Evolutionary conservation across 2,329 filamentous ascomycete genomes (phyloP).

Genomic region (Fusarium kyushuense): DNA sequence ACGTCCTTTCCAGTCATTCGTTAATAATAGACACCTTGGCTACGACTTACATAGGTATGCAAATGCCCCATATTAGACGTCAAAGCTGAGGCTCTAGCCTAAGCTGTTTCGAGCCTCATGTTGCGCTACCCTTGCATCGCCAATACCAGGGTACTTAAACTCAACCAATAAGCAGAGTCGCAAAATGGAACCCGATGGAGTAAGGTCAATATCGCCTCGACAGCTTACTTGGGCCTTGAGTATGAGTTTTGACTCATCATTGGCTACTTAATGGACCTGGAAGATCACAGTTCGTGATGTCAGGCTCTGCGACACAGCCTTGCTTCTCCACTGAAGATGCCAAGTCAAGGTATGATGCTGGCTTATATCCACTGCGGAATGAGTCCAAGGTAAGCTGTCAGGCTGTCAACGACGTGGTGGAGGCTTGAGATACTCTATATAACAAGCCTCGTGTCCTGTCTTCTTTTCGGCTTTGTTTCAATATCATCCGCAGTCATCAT

Average conservation of each 20-base stretch:
- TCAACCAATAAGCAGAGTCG: slow-evolving; percentile 16
- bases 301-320: not conserved
- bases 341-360: not conserved
- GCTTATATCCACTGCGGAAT: slow-evolving; percentile 1
- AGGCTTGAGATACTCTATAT: not conserved
- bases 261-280: not conserved
- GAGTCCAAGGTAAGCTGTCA: not conserved
- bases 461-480: accelerated
- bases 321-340: not conserved
- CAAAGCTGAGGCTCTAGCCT: slow-evolving; percentile 10
- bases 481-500: slow-evolving; percentile 14
- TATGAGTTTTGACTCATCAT: not conserved
- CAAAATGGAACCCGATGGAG: slow-evolving; percentile 1
- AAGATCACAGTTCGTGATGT: not conserved
- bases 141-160: not conserved
- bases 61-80: not conserved
- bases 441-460: not conserved
- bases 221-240: not conserved
- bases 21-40: not conserved
- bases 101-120: slow-evolving; percentile 17
- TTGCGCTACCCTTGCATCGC: slow-evolving; percentile 8
- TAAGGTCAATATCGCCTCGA: slow-evolving; percentile 12
- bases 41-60: not conserved
- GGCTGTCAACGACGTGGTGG: not conserved
- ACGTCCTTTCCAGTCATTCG: not conserved